phyloP scores from a whole-genome alignment of 345 rosid genomes.

The rapeseed (Brassica napus) region Da-Ae NC_063450.1:24799001-24799500 shows the following conservation, averaged over 20 bases:
- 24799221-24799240: too few species aligned
- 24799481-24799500: too few species aligned
- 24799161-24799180: neutral
- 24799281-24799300: neutral
- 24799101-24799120: neutral
- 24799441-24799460: neutral
- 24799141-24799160: neutral
- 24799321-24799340: neutral
- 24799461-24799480: too few species aligned
- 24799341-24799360: too few species aligned
- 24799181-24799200: neutral
- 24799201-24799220: neutral
- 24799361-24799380: neutral
- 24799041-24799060: neutral
- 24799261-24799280: neutral
- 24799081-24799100: neutral
- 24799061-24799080: neutral
- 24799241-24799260: neutral
- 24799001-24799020: slow-evolving; percentile 25
- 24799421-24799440: neutral
- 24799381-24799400: too few species aligned
- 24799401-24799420: neutral
- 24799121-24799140: neutral
- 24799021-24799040: neutral
- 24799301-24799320: neutral